Evolutionary conservation across 306 rosid genomes (phyloP).

Genomic region (Cicer arietinum): DNA sequence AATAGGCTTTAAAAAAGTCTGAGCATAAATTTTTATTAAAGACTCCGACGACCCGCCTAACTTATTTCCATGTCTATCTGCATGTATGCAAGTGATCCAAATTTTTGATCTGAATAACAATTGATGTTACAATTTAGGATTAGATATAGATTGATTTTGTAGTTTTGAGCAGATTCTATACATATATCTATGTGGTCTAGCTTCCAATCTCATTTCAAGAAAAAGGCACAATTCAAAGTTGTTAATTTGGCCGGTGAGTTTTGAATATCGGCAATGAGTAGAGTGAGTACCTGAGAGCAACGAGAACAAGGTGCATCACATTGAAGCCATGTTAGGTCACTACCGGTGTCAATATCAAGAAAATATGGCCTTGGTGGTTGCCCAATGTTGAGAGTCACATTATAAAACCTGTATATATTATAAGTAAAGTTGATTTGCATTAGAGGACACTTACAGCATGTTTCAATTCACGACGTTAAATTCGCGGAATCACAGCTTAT

Average conservation of each 20-base stretch:
- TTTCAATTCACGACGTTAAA: no score
- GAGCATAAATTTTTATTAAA: no score
- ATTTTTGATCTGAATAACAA: no score
- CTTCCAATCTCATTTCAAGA: conserved; percentile 4
- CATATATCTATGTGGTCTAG: not conserved
- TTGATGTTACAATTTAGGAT: no score
- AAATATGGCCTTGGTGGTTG: conserved; percentile 89
- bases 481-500: no score
- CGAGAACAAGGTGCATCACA: conserved; percentile 88
- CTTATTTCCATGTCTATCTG: no score
- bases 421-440: conserved; percentile 9
- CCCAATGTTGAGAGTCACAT: conserved; percentile 79
- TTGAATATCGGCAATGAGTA: not conserved
- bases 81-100: no score
- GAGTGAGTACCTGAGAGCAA: conserved; percentile 67
- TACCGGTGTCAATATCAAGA: conserved; percentile 94
- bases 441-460: not conserved
- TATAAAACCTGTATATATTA: conserved; percentile 67
- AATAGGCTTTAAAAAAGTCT: no score
- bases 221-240: not conserved
- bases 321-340: conserved; percentile 99
- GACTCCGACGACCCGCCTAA: no score
- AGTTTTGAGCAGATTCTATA: not conserved
- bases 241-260: conserved; percentile 18
- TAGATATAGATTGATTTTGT: no score